phyloP scores from a whole-genome alignment of 306 rosid species.

The Malus domestica region ASM211411v1 NC_041805.1:294001-294500 shows the following conservation, averaged over 20 bases:
- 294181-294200: not conserved
- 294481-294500: not conserved
- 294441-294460: not conserved
- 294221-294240: not conserved
- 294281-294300: not conserved
- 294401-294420: not conserved
- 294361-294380: not conserved
- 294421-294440: not conserved
- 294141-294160: not conserved
- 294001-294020: slow-evolving; percentile 6
- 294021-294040: slow-evolving; percentile 4
- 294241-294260: not conserved
- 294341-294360: not conserved
- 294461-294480: not conserved
- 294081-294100: not conserved
- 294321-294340: not conserved
- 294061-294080: slow-evolving; percentile 7
- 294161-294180: not conserved
- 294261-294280: not conserved
- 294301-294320: not conserved
- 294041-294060: slow-evolving; percentile 5
- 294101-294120: not conserved
- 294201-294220: not conserved
- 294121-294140: not conserved
- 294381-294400: not conserved